A percentile compares a stretch with the other conserved stretches of the same genome.
These are phyloP conservation scores for Fusarium cicatricum DNA, from an alignment of 2,329 filamentous ascomycete species.

Conservation along the genomic window DNA sequence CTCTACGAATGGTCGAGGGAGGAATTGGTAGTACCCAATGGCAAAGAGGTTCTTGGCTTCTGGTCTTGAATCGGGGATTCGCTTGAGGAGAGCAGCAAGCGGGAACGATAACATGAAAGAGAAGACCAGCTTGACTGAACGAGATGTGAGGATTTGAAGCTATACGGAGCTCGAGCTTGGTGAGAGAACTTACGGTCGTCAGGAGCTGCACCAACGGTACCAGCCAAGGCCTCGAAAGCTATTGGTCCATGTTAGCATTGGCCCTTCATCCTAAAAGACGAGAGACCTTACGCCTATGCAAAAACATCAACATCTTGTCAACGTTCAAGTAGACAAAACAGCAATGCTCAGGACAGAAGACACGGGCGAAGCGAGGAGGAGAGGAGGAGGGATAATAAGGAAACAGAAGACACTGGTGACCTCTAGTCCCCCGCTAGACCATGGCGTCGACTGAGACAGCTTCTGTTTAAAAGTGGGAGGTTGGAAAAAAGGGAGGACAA, in stretches of 20 bases:
- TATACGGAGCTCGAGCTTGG: neutral
- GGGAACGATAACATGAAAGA: constrained; percentile 94
- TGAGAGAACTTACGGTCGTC: constrained; percentile 49
- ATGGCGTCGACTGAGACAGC: constrained; percentile 17
- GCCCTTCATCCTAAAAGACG: neutral
- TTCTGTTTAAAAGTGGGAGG: neutral
- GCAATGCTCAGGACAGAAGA: neutral
- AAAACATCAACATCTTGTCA: constrained; percentile 31
- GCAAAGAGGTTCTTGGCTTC: constrained; percentile 89
- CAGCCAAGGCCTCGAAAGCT: constrained; percentile 49
- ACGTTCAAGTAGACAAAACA: neutral
- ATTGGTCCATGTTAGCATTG: constrained; percentile 15
- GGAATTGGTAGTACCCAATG: constrained; percentile 64
- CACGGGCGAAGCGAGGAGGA: neutral
- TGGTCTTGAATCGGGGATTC: constrained; percentile 85
- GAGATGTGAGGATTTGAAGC: constrained; percentile 18
- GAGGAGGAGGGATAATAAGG: neutral
- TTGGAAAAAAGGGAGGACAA: no score
- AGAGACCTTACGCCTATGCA: constrained; percentile 30
- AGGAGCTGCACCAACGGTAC: constrained; percentile 46
- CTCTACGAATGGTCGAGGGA: neutral
- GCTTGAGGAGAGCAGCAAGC: constrained; percentile 85
- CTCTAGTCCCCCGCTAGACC: constrained; percentile 17
- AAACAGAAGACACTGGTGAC: constrained; percentile 6
- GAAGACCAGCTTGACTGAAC: constrained; percentile 89